Conservation (phyloP, 73 alveolate genomes). For the Paraurostyla sp. region DNA sequence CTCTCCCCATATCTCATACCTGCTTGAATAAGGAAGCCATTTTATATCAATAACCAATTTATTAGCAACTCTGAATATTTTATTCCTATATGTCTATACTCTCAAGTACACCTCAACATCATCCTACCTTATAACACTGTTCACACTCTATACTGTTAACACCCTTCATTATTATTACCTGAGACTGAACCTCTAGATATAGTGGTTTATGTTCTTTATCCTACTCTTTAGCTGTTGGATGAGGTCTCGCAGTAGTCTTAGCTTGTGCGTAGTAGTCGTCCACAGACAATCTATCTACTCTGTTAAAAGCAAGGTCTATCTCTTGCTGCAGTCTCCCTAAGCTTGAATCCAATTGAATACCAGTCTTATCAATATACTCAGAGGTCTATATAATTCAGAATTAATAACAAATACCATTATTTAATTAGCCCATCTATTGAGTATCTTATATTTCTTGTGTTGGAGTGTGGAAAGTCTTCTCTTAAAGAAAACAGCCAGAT, state of each 20-base stretch:
- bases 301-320: conserved; percentile 55
- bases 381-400: conserved; percentile 41
- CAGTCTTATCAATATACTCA: conserved; percentile 69
- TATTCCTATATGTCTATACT: conserved; percentile 59
- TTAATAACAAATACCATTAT: neutral
- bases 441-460: conserved; percentile 60
- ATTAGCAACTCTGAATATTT: conserved; percentile 29
- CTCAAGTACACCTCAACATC: conserved; percentile 72
- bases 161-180: neutral
- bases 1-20: conserved; percentile 56
- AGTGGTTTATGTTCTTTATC: conserved; percentile 64
- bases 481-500: conserved; percentile 49
- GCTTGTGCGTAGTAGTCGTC: conserved; percentile 37
- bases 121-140: conserved; percentile 59
- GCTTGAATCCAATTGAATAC: conserved; percentile 58
- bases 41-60: conserved; percentile 32
- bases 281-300: conserved; percentile 57
- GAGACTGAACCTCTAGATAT: conserved; percentile 54
- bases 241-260: conserved; percentile 59
- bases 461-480: conserved; percentile 58
- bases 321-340: conserved; percentile 50
- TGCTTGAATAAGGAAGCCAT: conserved; percentile 47
- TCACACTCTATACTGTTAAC: conserved; percentile 10
- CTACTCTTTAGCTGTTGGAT: conserved; percentile 72
- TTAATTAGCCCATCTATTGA: conserved; percentile 72